phyloP scores from a whole-genome alignment of 495 filamentous ascomycete species.

The Lasiosphaeris hirsuta region DNA sequence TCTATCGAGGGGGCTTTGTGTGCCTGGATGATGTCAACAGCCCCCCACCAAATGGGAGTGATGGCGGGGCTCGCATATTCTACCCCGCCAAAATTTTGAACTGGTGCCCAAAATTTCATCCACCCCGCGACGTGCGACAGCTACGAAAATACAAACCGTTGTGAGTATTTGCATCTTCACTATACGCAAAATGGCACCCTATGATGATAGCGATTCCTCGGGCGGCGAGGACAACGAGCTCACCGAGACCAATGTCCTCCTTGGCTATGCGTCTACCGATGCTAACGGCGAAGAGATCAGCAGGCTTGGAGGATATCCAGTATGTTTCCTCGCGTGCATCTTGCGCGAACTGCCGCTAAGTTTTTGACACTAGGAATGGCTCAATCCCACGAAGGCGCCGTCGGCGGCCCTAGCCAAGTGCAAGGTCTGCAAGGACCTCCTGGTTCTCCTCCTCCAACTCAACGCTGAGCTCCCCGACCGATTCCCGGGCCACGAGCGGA shows the following conservation, averaged over 20 bases:
- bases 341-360: not conserved
- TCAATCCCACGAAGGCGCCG: conserved; percentile 64
- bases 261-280: conserved; percentile 85
- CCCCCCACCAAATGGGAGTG: not conserved
- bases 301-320: conserved; percentile 82
- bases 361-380: conserved; percentile 63
- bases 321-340: conserved; percentile 44
- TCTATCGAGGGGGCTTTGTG: not conserved
- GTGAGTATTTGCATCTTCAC: not conserved
- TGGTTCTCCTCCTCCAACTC: conserved; percentile 83
- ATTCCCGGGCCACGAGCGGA: conserved; percentile 80
- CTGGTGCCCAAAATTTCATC: conserved; percentile 20
- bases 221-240: conserved; percentile 65
- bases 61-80: conserved; percentile 26
- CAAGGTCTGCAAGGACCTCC: conserved; percentile 79
- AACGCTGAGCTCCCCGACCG: conserved; percentile 85
- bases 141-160: not conserved
- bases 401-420: conserved; percentile 79
- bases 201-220: conserved; percentile 86
- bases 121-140: not conserved
- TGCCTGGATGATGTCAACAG: not conserved
- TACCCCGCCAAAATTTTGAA: conserved; percentile 40
- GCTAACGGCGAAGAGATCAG: conserved; percentile 81
- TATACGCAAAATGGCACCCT: conserved; percentile 62
- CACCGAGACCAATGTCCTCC: conserved; percentile 82